Conservation (phyloP, 202 grass and related monocot genomes). For the Digitaria exilis region DNA sequence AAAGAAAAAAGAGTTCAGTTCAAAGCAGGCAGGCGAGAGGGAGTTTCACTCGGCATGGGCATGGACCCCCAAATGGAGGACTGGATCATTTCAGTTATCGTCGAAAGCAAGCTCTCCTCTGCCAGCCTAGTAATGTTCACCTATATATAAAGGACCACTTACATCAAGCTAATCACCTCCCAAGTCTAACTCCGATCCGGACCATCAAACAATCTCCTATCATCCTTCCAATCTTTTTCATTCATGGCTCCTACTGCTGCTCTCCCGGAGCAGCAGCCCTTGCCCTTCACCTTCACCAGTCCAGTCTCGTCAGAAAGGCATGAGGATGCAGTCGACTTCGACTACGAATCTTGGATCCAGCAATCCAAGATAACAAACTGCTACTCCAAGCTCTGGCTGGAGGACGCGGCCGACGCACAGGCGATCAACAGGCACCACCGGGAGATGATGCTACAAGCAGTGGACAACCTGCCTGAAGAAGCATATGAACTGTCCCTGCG, state of each 20-base stretch:
- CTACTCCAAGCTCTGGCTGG: neutral
- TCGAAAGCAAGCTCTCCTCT: neutral
- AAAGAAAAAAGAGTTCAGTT: neutral
- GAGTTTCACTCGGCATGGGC: neutral
- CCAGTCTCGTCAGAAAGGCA: neutral
- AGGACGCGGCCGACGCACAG: neutral
- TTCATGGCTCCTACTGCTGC: neutral
- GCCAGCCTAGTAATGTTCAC: neutral
- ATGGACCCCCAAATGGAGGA: neutral
- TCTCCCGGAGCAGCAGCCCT: constrained; percentile 9
- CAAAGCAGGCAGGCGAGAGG: neutral
- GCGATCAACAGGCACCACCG: neutral
- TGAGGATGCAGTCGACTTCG: constrained; percentile 19
- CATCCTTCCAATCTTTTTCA: neutral
- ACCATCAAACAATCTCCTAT: neutral
- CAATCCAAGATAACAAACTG: constrained; percentile 24
- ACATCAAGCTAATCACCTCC: neutral
- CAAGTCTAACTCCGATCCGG: neutral
- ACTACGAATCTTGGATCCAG: constrained; percentile 42
- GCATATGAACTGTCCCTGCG: constrained; percentile 45
- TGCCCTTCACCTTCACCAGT: constrained; percentile 50
- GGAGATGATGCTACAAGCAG: constrained; percentile 12
- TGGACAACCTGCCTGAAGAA: constrained; percentile 3
- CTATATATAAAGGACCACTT: neutral
- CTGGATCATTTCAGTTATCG: neutral